These are phyloP conservation scores for Cymodocea nodosa DNA, from an alignment of 116 monocot genomes.

Conservation along the genomic window DNA sequence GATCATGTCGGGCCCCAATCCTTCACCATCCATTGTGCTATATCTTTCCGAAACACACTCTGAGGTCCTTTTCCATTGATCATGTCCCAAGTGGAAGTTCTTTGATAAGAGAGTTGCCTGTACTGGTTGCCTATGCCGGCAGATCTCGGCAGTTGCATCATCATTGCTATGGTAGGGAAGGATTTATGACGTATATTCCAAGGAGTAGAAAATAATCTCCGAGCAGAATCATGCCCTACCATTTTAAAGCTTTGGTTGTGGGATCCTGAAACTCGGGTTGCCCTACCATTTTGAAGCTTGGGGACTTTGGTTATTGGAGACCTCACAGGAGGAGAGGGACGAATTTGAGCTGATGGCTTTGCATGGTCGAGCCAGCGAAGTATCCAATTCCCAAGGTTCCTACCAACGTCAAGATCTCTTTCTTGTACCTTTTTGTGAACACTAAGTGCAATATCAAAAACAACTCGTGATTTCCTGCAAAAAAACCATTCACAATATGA, in stretches of 20 bases:
- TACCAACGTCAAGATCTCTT: conserved; percentile 69
- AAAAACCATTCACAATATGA: not conserved
- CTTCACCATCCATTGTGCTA: conserved; percentile 43
- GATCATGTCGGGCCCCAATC: not conserved
- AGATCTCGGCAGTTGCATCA: conserved; percentile 26
- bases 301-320: conserved; percentile 4
- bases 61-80: conserved; percentile 12
- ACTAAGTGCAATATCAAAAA: conserved; percentile 65
- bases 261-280: conserved; percentile 1
- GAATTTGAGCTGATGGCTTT: conserved; percentile 72
- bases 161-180: conserved; percentile 40
- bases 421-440: conserved; percentile 69
- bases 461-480: conserved; percentile 53
- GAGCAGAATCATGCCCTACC: conserved; percentile 13
- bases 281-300: conserved; percentile 9
- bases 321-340: conserved; percentile 1
- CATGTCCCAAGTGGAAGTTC: conserved; percentile 1
- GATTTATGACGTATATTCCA: conserved; percentile 25
- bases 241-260: conserved; percentile 7
- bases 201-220: conserved; percentile 28
- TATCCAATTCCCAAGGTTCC: conserved; percentile 61
- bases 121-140: conserved; percentile 26
- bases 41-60: conserved; percentile 70
- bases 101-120: conserved; percentile 18
- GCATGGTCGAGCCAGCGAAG: conserved; percentile 68